Evolutionary conservation across 768 basidiomycete species (phyloP), one percentile per base, ranked within the genome.

Genomic region (Pleurotus pulmonarius): DNA sequence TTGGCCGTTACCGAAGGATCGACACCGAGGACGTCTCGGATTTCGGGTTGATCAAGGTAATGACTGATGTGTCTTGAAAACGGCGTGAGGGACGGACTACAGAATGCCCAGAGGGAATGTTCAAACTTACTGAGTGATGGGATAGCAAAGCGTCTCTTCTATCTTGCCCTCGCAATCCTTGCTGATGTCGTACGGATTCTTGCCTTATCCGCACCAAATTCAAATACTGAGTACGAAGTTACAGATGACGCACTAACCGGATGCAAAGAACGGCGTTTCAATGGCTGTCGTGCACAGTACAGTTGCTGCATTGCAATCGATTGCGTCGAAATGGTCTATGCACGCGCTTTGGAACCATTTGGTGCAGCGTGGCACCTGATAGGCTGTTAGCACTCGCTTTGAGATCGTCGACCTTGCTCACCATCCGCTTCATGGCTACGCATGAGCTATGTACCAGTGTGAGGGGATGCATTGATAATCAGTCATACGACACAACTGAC

Each of bases 171-270:
- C 76, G 56, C 87, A 90, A 29, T 73, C 68, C 63, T 79, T 78
- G 63, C 79, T 85, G 49, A 92, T 80, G 63, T 92, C 88, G 63
- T 92, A 91, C 1, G 80, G 82, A 64, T 85, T 85, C 66, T 71
- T 69, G 12, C 74, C 77, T 76, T 26, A 63, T 71, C 51, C 61
- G 75, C 80, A 29, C 72, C 70, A n/a, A 67, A 67, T 63, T 77
- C 73, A 70, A 79, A 11, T 75, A 38, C n/a, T 59, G 59, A 15
- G 63, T 62, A 24, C 16, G 52, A 16, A 34, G 0, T 7, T 47
- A 40, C 8, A 38, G 4, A 44, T 12, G 16, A 24, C 15, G 8
- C 7, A 44, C 78, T 65, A 38, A 79, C 77, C 70, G 58, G 73
- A 72, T 57, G 72, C 62, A 63, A 71, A 57, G 71, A 76, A 68